Base-by-base conservation (phyloP, 2,329 filamentous ascomycete genomes). In the Paraphaeosphaeria minitans region DNA sequence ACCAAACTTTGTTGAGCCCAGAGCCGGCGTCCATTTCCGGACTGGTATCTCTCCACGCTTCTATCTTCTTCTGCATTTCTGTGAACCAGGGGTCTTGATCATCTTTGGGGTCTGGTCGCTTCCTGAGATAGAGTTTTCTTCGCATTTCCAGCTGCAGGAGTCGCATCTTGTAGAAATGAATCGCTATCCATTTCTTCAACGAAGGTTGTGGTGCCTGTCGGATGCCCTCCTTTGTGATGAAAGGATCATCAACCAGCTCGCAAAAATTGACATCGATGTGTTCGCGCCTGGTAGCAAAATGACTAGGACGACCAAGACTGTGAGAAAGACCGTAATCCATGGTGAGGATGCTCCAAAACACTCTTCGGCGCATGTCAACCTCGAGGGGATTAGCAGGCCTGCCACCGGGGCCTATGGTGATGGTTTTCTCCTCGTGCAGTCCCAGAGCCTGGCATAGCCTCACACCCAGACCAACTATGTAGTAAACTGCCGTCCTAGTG, bases 91-190 rank as follows among this genome's bases (percentile, higher is more conserved):
- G 91, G 77, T 97, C 90, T 42, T 86, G 83, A 69, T 97, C 92
- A 71, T 89, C 86, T 54, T 85, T 86, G 0, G 94, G 93, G 52
- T 91, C 88, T 0, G 87, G 79, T 46, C 89, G 85, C 76, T 95
- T 95, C 75, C 89, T 89, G 67, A 96, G 89, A 73, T 99, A 98
- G 0, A 98, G 81, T 7, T 88, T 89, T 58, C 93, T 86, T 57
- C 93, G 85, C 45, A 97, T 95, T 76, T 98, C 94, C 14, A 93
- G 87, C 74, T 97, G 93, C 13, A 93, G 81, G 58, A 96, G 78
- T 56, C 92, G 85, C 92, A 97, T 96, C 72, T 91, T 94, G 80
- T 93, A 93, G 69, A 96, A 95, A 74, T 99, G 94, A 61, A 97
- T 93, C 2, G 92, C 89, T 27, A 96, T 88, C 68, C 91, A 86